These are phyloP conservation scores for Nitzschia putrida DNA, from an alignment of 108 stramenopile species.

Conservation along the genomic window DNA sequence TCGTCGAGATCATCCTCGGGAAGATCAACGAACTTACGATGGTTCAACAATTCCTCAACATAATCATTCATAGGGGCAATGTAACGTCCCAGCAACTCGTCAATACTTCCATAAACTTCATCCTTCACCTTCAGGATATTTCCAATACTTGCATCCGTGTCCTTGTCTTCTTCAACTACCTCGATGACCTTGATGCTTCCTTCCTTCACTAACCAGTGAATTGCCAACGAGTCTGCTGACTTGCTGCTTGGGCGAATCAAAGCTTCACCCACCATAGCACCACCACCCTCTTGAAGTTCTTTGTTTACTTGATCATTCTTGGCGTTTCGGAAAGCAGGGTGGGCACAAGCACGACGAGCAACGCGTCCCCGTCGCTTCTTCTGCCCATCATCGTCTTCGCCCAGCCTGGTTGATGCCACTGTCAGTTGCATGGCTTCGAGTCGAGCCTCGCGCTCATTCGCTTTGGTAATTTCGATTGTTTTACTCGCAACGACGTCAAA, in stretches of 20 bases:
- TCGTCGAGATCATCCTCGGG: slow-evolving; percentile 80
- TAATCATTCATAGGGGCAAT: slow-evolving; percentile 88
- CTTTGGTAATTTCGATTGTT: slow-evolving; percentile 72
- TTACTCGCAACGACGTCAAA: slow-evolving; percentile 67
- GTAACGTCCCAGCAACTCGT: slow-evolving; percentile 82
- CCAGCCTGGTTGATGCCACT: slow-evolving; percentile 43
- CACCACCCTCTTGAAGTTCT: slow-evolving; percentile 71
- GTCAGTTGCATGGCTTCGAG: slow-evolving; percentile 67
- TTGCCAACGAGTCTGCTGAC: slow-evolving; percentile 75
- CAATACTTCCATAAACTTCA: slow-evolving; percentile 84
- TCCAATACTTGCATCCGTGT: slow-evolving; percentile 85
- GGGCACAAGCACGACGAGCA: slow-evolving; percentile 79
- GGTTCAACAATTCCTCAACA: slow-evolving; percentile 77
- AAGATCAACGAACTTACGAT: slow-evolving; percentile 78
- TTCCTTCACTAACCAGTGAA: slow-evolving; percentile 84
- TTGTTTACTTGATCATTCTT: slow-evolving; percentile 66
- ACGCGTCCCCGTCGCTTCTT: slow-evolving; percentile 59
- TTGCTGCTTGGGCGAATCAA: slow-evolving; percentile 84
- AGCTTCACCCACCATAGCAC: slow-evolving; percentile 82
- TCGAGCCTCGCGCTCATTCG: slow-evolving; percentile 74
- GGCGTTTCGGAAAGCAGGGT: slow-evolving; percentile 86
- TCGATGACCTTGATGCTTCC: slow-evolving; percentile 84
- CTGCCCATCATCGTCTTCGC: slow-evolving; percentile 44
- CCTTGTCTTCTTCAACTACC: slow-evolving; percentile 84
- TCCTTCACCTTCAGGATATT: slow-evolving; percentile 80